These are phyloP conservation scores for Cryptococcus amylolentus DNA, from an alignment of 1,284 basidiomycete species.

Conservation along the genomic window DNA sequence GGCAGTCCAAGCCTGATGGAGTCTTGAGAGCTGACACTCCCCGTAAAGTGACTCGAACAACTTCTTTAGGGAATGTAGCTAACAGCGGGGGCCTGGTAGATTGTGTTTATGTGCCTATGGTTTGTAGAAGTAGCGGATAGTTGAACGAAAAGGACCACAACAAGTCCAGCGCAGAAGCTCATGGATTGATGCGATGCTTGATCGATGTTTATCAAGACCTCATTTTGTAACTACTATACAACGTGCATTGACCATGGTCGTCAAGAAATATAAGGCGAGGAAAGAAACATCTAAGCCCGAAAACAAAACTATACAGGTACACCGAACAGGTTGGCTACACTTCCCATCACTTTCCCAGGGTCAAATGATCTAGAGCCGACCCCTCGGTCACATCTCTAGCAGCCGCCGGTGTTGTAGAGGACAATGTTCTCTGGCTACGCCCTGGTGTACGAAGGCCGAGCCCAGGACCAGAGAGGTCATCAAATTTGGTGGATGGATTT, in stretches of 20 bases:
- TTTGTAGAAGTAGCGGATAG: too few species aligned
- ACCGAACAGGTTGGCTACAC: neutral
- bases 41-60: neutral
- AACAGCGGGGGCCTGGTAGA: neutral
- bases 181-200: too few species aligned
- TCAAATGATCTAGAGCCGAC: conserved; percentile 6
- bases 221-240: neutral
- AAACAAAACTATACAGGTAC: neutral
- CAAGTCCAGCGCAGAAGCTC: too few species aligned
- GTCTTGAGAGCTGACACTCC: neutral
- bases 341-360: neutral
- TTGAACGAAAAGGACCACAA: too few species aligned
- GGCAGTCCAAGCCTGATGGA: neutral
- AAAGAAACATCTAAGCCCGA: neutral
- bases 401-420: neutral
- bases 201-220: too few species aligned
- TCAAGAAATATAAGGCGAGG: neutral
- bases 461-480: conserved; percentile 30
- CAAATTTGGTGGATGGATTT: conserved; percentile 23
- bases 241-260: neutral
- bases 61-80: neutral
- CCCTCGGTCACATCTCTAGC: neutral
- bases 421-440: conserved; percentile 1
- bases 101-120: too few species aligned
- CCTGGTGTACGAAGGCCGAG: conserved; percentile 15